Base-by-base conservation (phyloP, 2,329 filamentous ascomycete species). In the Ambrosiella beaveri region DNA sequence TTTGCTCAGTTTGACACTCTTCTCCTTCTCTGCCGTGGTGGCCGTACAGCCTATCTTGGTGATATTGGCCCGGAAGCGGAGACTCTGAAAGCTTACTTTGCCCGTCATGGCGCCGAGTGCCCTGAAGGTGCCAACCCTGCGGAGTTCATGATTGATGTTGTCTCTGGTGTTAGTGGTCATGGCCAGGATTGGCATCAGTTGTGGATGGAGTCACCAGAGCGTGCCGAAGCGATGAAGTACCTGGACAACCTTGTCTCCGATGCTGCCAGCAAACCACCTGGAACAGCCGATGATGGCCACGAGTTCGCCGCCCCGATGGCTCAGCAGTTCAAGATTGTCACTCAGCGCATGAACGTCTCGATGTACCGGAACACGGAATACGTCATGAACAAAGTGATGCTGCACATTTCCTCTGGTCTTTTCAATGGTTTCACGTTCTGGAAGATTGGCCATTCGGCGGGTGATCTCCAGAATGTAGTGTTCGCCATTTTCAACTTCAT, bases 291-390 rank as follows among this genome's bases (percentile, higher is more conserved):
- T 27, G 72, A 76, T 56, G 85, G 79, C 61, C 74, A 80, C 54
- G 85, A 89, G 67, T 91, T 89, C 62, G 86, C 87, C 0, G 82
- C 80, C 6, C 75, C 84, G 0, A 78, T 89, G 62, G 70, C 66
- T 63, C 68, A 76, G 38, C 87, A 91, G 66, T 69, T 82, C 47
- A 78, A 74, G 62, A 73, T 85, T 57, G 84, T 86, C 49, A 77
- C 79, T 7, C 68, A 76, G 2, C 84, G 86, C 36, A 78, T 75
- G 69, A 81, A 80, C 63, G 65, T 78, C 0, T 73, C 82, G 0
- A 71, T 87, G 4, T 88, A 73, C 70, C 76, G 85, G 58, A 86
- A 86, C 65, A 76, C 73, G 0, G 79, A 83, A 56, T 86, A 87
- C 62, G 67, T 82, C 58, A 78, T 79, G 66, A 84, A 80, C 71